Base-by-base conservation (phyloP, 371 early-diverging fungal species). In the Mucor racemosus region DNA sequence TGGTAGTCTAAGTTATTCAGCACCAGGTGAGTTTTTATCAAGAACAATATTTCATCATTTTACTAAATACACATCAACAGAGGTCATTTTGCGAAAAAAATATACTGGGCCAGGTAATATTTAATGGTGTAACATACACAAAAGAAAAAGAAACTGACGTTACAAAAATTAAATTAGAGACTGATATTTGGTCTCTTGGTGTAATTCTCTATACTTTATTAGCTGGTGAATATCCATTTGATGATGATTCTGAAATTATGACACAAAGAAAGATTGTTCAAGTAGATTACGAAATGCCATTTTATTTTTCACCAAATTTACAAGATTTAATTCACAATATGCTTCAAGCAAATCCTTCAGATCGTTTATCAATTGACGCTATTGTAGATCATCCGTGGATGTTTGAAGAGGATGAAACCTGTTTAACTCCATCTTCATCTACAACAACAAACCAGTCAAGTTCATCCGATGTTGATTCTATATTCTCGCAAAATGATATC, bases 171-270 rank as follows among this genome's bases (percentile, higher is more conserved):
- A 21, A 39, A 35, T 59, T 73, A 86, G 90, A 92, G 84, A 91
- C 92, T 19, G 96, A 95, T 74, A 84, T 94, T 41, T 95, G 96
- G 96, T 92, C 93, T 0, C 71, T 95, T 13, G 94, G 93, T 33
- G 90, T 94, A 31, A 92, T 94, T 69, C 76, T 95, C 8, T 95
- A 89, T 70, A 92, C 93, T 0, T 79, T 94, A 14, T 67, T 93
- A n/a, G 89, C 90, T 48, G 94, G 94, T 2, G 88, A 88, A 66
- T 80, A 93, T 10, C 95, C 96, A 2, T 94, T 94, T 81, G 94
- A 94, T 66, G 95, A 92, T 60, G 93, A 93, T 64, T 88, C 84
- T 65, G 94, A 93, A 60, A 68, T 78, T 4, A 75, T 84, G 15
- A 86, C 91, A 39, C 90, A 89, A 63, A 76, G 83, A 64, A 91